Base-by-base conservation (phyloP, 2,329 filamentous ascomycete species). In the Penicillium sp. region DNA sequence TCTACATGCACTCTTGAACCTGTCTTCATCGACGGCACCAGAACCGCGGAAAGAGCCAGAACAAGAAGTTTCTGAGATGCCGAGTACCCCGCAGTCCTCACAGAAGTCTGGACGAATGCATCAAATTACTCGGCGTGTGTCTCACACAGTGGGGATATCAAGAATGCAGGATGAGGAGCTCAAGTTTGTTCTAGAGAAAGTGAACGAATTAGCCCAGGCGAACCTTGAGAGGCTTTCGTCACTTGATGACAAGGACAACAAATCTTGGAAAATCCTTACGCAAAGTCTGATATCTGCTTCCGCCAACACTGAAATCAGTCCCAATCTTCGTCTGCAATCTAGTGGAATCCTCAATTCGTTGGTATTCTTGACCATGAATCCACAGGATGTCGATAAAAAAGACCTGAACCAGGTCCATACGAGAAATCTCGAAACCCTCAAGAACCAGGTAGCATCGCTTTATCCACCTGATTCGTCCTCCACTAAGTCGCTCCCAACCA, bases 171-270 rank as follows among this genome's bases (percentile, higher is more conserved):
- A 76, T 51, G 70, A 77, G 46, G 74, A 77, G 47, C 60, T 75
- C 34, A 72, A 68, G 28, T 78, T 79, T 69, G 87, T 88, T 1
- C 71, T 94, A 38, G 84, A 86, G 4, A 93, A 90, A 69, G 76
- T 89, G 9, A 85, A 86, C 7, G 86, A 91, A 57, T 73, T 93
- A 47, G 85, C 87, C 2, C 82, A 80, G 28, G 86, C 89, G 61
- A 94, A 93, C 62, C 81, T 91, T 24, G 82, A 86, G 45, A 83
- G 94, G 38, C 76, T 99, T 8, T 80, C 91, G 10, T 80, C 81
- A 9, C 85, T 87, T 54, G 74, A 84, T 1, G 84, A 68, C 29
- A 58, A 87, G 0, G 76, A 83, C 2, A 79, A 82, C 9, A 91
- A 86, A 47, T 91, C 92, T 2, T 99, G 93, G 94, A 73, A 79